A percentile compares a stretch with the other conserved stretches of the same genome.
Conservation (phyloP, 768 basidiomycete species). For the Lactifluus volemus region DNA sequence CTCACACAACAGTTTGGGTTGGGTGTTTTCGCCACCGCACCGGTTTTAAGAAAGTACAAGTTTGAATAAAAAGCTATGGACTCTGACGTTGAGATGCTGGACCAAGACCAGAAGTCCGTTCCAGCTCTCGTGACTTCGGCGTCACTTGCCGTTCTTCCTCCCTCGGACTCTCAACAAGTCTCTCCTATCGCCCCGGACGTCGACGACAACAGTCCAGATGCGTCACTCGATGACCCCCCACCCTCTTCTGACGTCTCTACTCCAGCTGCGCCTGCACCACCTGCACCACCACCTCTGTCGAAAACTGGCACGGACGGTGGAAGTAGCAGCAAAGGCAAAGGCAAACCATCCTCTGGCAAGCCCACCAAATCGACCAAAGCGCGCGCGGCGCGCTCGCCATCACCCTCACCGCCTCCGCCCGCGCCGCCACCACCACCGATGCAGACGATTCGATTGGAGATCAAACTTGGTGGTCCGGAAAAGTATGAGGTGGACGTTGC, state of each 20-base stretch:
- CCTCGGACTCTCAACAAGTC: conserved; percentile 6
- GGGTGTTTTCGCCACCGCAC: no score
- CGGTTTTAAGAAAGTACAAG: no score
- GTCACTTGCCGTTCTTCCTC: conserved; percentile 1
- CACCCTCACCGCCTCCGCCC: conserved; percentile 47
- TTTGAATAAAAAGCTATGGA: neutral
- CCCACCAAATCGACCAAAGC: conserved; percentile 47
- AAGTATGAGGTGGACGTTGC: conserved; percentile 69
- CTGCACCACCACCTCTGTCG: neutral
- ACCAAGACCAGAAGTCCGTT: conserved; percentile 5
- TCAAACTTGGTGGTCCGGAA: conserved; percentile 60
- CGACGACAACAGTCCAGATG: conserved; percentile 4
- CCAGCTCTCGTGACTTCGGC: conserved; percentile 4
- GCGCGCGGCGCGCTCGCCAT: conserved; percentile 39
- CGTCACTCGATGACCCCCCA: conserved; percentile 21
- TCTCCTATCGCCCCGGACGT: conserved; percentile 4
- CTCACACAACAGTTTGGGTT: no score
- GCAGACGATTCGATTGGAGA: conserved; percentile 59
- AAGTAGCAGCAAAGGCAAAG: conserved; percentile 16
- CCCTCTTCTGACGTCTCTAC: conserved; percentile 14
- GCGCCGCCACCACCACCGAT: conserved; percentile 38
- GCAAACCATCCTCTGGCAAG: conserved; percentile 26
- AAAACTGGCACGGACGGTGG: conserved; percentile 17
- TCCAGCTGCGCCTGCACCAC: no score
- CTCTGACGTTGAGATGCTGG: conserved; percentile 13